phyloP scores from a whole-genome alignment of 2,329 filamentous ascomycete species.

The Hypoxylon sp. region DNA sequence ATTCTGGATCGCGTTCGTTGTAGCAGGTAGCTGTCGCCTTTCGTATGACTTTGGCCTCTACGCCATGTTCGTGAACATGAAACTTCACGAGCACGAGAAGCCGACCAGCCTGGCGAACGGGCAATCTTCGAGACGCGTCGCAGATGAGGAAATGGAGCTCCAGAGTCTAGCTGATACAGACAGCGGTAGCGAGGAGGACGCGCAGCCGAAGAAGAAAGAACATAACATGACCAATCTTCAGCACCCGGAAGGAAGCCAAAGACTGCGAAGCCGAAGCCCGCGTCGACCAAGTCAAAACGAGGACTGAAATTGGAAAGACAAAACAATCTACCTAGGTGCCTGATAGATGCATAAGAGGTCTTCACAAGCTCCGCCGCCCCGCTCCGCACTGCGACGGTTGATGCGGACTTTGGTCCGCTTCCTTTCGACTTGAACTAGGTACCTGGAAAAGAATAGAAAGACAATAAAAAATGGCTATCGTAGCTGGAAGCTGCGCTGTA shows the following conservation, averaged over 20 bases:
- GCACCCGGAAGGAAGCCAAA: constrained; percentile 25
- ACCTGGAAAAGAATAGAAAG: too few species aligned
- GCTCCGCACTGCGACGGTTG: too few species aligned
- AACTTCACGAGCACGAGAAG: constrained; percentile 56
- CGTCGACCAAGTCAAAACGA: constrained; percentile 22
- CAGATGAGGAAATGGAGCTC: constrained; percentile 40
- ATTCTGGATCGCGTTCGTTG: constrained; percentile 70
- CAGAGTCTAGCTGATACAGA: constrained; percentile 35
- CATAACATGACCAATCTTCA: constrained; percentile 7
- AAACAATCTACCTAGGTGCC: too few species aligned
- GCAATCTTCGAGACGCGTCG: constrained; percentile 3
- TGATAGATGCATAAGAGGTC: too few species aligned
- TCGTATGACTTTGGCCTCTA: constrained; percentile 67
- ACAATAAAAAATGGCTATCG: too few species aligned
- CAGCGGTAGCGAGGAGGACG: constrained; percentile 26
- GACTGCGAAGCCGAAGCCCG: constrained; percentile 37
- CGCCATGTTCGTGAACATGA: constrained; percentile 66
- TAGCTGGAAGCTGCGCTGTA: too few species aligned
- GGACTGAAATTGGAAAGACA: neutral
- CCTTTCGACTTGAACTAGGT: too few species aligned
- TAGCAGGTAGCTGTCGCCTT: constrained; percentile 60
- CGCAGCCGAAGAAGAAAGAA: constrained; percentile 4
- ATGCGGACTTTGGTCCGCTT: too few species aligned
- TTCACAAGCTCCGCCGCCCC: neutral
- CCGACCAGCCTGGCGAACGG: constrained; percentile 18